Evolutionary conservation across 352 stramenopile genomes (phyloP).

Genomic region (Globisporangium viniferum): DNA sequence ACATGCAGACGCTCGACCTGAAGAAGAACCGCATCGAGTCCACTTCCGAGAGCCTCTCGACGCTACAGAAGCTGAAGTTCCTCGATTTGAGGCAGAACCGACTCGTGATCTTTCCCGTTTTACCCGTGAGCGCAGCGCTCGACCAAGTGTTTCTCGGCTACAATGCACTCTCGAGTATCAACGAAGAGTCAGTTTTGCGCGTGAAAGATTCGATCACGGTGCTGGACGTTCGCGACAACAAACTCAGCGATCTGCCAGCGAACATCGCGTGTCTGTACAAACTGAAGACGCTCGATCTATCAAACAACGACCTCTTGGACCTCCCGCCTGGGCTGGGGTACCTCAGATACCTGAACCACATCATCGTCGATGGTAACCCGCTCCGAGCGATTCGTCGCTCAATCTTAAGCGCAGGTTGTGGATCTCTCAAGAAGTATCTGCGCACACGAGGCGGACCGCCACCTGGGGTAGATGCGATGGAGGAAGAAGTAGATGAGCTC

Average conservation of each 20-base stretch:
- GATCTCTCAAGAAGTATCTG: slow-evolving; percentile 83
- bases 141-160: slow-evolving; percentile 82
- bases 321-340: slow-evolving; percentile 75
- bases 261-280: slow-evolving; percentile 53
- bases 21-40: slow-evolving; percentile 75
- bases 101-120: slow-evolving; percentile 50
- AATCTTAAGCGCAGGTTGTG: slow-evolving; percentile 59
- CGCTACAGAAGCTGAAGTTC: slow-evolving; percentile 51
- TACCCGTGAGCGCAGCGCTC: slow-evolving; percentile 51
- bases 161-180: slow-evolving; percentile 56
- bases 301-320: slow-evolving; percentile 80
- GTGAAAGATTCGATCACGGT: slow-evolving; percentile 69
- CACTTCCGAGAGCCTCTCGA: slow-evolving; percentile 35
- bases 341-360: slow-evolving; percentile 72
- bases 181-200: slow-evolving; percentile 54
- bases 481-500: slow-evolving; percentile 71
- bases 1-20: slow-evolving; percentile 66
- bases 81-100: slow-evolving; percentile 76
- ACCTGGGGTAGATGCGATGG: slow-evolving; percentile 50
- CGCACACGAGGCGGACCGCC: slow-evolving; percentile 62
- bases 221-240: slow-evolving; percentile 82
- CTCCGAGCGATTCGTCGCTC: slow-evolving; percentile 67
- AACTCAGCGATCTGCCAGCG: slow-evolving; percentile 48
- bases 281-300: slow-evolving; percentile 79
- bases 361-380: slow-evolving; percentile 75